These are phyloP conservation scores for Sporobolomyces roseus DNA, from an alignment of 768 basidiomycete genomes.

Conservation along the genomic window DNA sequence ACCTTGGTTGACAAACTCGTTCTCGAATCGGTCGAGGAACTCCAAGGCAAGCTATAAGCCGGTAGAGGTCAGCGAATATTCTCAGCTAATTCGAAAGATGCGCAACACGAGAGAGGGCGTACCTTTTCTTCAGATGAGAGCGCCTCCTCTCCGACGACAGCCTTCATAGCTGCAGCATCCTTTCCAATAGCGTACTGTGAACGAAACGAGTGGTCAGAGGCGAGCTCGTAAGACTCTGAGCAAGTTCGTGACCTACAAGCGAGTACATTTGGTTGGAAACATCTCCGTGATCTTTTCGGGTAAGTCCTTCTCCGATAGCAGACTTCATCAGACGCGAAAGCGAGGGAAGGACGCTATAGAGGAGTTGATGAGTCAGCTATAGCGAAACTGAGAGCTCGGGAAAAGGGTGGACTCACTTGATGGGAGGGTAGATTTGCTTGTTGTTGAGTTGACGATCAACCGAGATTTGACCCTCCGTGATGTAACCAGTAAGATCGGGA, in stretches of 20 bases:
- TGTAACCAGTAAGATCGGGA: slow-evolving; percentile 98
- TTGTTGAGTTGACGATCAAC: slow-evolving; percentile 97
- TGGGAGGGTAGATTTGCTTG: slow-evolving; percentile 95
- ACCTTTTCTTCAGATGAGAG: slow-evolving; percentile 84
- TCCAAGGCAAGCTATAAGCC: slow-evolving; percentile 67
- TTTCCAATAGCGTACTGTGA: slow-evolving; percentile 91
- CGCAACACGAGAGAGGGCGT: not conserved
- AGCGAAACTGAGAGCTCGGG: not conserved
- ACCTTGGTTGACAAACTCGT: slow-evolving; percentile 94
- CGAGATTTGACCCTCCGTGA: slow-evolving; percentile 98
- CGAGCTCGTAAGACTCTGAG: no score
- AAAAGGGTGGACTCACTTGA: slow-evolving; percentile 57
- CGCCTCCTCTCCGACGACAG: slow-evolving; percentile 98
- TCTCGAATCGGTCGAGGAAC: slow-evolving; percentile 97
- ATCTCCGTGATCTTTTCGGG: slow-evolving; percentile 96
- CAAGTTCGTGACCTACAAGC: not conserved
- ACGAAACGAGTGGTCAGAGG: slow-evolving; percentile 12
- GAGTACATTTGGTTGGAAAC: slow-evolving; percentile 76
- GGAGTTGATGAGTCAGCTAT: not conserved
- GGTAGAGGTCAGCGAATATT: no score
- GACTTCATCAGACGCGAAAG: slow-evolving; percentile 99
- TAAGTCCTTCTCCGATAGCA: slow-evolving; percentile 95
- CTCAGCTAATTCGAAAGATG: not conserved
- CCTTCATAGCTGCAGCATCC: slow-evolving; percentile 92
- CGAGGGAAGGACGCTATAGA: slow-evolving; percentile 72